phyloP scores from a whole-genome alignment of 2,329 filamentous ascomycete genomes.

The Fragosphaeria purpurea region DNA sequence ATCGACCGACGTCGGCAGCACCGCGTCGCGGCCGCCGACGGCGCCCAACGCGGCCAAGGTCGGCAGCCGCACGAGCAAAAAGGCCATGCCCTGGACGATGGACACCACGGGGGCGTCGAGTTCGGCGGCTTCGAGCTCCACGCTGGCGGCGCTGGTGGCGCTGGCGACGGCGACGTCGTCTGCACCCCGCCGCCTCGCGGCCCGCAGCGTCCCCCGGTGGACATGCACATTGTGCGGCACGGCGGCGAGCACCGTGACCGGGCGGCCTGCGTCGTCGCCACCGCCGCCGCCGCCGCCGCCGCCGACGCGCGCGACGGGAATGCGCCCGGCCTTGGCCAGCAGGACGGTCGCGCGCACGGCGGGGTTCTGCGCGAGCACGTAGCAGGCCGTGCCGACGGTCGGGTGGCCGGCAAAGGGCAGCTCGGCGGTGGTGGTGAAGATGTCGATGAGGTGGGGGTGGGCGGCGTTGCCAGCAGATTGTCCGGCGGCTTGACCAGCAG shows the following conservation, averaged over 20 bases:
- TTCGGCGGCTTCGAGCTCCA: conserved; percentile 25
- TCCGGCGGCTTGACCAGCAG: too few relatives aligned
- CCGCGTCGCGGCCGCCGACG: conserved; percentile 20
- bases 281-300: conserved; percentile 13
- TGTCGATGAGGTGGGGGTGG: conserved; percentile 37
- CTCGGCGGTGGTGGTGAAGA: conserved; percentile 46
- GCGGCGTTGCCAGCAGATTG: conserved; percentile 9
- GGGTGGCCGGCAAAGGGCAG: conserved; percentile 55
- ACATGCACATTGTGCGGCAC: conserved; percentile 60
- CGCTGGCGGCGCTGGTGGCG: conserved; percentile 20
- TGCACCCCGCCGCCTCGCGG: conserved; percentile 19
- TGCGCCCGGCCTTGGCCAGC: conserved; percentile 46
- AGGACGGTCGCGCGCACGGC: conserved; percentile 18
- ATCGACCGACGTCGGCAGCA: too few relatives aligned
- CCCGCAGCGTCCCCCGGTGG: conserved; percentile 36
- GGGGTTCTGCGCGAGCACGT: conserved; percentile 27
- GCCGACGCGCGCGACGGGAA: conserved; percentile 29
- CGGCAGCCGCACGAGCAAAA: conserved; percentile 54
- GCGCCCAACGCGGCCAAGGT: conserved; percentile 46
- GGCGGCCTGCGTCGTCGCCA: too few relatives aligned
- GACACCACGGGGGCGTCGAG: conserved; percentile 41
- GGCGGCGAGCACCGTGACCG: conserved; percentile 41
- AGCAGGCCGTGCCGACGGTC: conserved; percentile 45
- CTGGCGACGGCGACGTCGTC: conserved; percentile 18
- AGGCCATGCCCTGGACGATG: conserved; percentile 66